Percentiles rank a stretch among this genome's conserved stretches.
Evolutionary conservation across 768 basidiomycete genomes (phyloP).

Genomic region (Trametes villosa): DNA sequence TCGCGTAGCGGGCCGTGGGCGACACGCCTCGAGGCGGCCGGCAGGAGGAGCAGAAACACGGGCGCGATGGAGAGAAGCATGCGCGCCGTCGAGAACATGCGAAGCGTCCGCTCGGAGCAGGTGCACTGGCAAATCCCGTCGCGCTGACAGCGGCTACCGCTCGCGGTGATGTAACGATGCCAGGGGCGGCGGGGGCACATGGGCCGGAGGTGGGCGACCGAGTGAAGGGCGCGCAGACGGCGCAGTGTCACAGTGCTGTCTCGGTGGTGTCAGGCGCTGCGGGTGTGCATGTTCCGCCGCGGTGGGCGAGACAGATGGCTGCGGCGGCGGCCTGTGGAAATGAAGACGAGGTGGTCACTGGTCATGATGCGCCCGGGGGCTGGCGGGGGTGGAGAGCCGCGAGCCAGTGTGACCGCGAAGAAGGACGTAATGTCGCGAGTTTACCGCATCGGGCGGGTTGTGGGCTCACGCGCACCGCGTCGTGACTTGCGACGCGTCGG

Average conservation of each 20-base stretch:
- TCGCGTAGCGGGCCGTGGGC: neutral
- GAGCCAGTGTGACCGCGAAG: conserved; percentile 1
- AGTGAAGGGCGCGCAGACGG: neutral
- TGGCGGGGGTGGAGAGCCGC: neutral
- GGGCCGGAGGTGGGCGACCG: too few relatives aligned
- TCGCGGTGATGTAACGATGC: neutral
- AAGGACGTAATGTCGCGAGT: conserved; percentile 1
- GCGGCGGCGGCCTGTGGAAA: neutral
- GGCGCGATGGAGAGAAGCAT: neutral
- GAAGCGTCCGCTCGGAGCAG: neutral
- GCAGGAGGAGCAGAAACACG: conserved; percentile 1
- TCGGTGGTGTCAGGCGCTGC: too few relatives aligned
- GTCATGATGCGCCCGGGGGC: neutral
- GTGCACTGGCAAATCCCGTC: neutral
- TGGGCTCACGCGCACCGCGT: neutral
- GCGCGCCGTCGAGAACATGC: neutral
- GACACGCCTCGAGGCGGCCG: neutral
- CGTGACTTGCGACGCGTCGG: neutral
- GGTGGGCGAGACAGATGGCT: neutral
- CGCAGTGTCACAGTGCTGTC: too few relatives aligned
- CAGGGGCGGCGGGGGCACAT: neutral
- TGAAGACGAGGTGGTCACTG: neutral
- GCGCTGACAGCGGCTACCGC: neutral
- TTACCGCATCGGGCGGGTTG: neutral
- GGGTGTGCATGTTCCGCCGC: too few relatives aligned